These are phyloP conservation scores for Solanum ossicruentum DNA, from an alignment of 257 asterid species.

Conservation along the genomic window DNA sequence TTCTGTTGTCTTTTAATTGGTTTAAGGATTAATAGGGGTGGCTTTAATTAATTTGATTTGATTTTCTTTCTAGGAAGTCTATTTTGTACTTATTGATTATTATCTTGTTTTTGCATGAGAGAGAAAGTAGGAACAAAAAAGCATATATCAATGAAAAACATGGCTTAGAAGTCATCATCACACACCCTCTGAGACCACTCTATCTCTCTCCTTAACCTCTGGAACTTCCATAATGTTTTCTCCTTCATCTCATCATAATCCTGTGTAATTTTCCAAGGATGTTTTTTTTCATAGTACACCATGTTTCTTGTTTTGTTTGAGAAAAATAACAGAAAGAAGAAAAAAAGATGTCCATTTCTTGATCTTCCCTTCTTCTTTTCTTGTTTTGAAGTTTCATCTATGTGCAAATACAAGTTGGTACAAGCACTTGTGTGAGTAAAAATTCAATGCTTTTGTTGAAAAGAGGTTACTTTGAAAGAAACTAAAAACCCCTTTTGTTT, in stretches of 20 bases:
- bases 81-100: conserved; percentile 34
- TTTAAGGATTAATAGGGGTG: conserved; percentile 16
- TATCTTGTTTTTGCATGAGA: conserved; percentile 15
- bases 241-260: not conserved
- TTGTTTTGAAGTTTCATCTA: conserved; percentile 4
- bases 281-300: not conserved
- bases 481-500: not conserved
- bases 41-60: not conserved
- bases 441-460: conserved; percentile 11
- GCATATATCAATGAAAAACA: conserved; percentile 26
- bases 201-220: not conserved
- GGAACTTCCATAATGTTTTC: not conserved
- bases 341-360: not conserved
- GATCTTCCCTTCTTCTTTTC: conserved; percentile 1
- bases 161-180: conserved; percentile 45
- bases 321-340: not conserved
- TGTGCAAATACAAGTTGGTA: conserved; percentile 7
- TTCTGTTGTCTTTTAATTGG: conserved; percentile 9
- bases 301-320: not conserved
- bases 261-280: not conserved
- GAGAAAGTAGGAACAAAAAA: conserved; percentile 10
- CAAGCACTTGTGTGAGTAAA: conserved; percentile 3
- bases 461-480: conserved; percentile 4
- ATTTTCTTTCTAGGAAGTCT: conserved; percentile 25
- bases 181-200: not conserved